phyloP scores from a whole-genome alignment of 139 green algal species.

The Diplosphaera chodatii region DNA sequence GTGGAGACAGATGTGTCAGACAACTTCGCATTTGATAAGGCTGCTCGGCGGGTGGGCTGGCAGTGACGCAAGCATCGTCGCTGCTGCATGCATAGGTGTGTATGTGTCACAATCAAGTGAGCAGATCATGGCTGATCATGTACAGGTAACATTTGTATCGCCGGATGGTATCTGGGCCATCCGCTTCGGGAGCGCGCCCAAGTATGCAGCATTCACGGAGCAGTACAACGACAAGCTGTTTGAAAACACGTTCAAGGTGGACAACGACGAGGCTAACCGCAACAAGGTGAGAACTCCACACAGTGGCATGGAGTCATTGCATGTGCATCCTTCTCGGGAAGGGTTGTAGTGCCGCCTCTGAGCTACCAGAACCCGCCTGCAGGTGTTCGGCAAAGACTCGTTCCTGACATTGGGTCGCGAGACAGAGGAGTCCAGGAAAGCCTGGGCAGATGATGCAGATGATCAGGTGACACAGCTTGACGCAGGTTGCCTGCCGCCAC shows the following conservation, averaged over 20 bases:
- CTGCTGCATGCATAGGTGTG: too few relatives aligned
- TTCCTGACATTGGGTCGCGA: constrained; percentile 17
- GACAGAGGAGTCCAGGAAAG: constrained; percentile 27
- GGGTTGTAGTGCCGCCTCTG: too few relatives aligned
- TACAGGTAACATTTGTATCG: constrained; percentile 39
- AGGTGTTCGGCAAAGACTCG: constrained; percentile 38
- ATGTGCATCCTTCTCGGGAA: too few relatives aligned
- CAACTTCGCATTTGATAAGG: constrained; percentile 25
- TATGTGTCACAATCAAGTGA: too few relatives aligned
- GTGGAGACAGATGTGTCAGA: constrained; percentile 21
- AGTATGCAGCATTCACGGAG: constrained; percentile 41
- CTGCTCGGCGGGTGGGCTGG: not conserved
- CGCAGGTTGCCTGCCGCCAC: too few relatives aligned
- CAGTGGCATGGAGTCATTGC: too few relatives aligned
- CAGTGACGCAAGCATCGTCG: too few relatives aligned
- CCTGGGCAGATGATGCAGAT: constrained; percentile 48
- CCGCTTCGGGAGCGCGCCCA: constrained; percentile 28
- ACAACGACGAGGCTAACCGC: constrained; percentile 42
- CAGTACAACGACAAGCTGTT: constrained; percentile 64
- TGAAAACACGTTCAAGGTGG: constrained; percentile 72
- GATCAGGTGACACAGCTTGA: constrained; percentile 28
- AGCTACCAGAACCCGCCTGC: too few relatives aligned
- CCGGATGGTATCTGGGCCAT: constrained; percentile 51
- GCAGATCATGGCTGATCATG: too few relatives aligned
- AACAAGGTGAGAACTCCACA: constrained; percentile 47